A percentile compares a stretch with the other conserved stretches of the same genome.
Evolutionary conservation across 208 protist species (phyloP).

Genomic region (Wallacemonas sp.): DNA sequence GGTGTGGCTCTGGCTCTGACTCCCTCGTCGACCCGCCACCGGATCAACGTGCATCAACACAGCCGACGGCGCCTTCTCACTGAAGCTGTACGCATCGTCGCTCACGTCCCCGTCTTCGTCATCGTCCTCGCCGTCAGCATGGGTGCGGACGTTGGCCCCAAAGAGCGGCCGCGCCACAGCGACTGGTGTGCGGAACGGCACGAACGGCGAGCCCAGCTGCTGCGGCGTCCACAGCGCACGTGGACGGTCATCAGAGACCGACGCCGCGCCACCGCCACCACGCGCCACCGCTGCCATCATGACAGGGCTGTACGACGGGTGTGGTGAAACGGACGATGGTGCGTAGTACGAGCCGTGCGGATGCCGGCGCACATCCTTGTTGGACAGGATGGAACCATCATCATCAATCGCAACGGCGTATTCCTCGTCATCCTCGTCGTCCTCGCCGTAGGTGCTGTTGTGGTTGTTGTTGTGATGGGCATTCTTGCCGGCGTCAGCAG

Average conservation of each 20-base stretch:
- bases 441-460: too few relatives aligned
- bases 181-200: neutral
- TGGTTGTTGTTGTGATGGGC: too few relatives aligned
- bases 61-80: too few relatives aligned
- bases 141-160: neutral
- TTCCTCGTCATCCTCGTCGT: slow-evolving; percentile 8
- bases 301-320: neutral
- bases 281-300: too few relatives aligned
- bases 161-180: slow-evolving; percentile 4
- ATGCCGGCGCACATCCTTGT: slow-evolving; percentile 3
- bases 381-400: slow-evolving; percentile 9
- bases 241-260: too few relatives aligned
- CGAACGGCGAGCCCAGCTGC: neutral
- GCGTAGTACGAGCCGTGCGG: neutral
- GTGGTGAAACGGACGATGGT: neutral
- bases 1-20: too few relatives aligned
- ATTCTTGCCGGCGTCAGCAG: too few relatives aligned
- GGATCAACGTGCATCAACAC: too few relatives aligned
- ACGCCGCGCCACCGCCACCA: too few relatives aligned
- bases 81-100: too few relatives aligned
- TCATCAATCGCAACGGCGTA: slow-evolving; percentile 11
- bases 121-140: neutral
- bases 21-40: too few relatives aligned
- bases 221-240: too few relatives aligned
- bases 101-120: neutral